phyloP scores from a whole-genome alignment of 2,329 filamentous ascomycete species.

The Trichothecium sympodiale region DNA sequence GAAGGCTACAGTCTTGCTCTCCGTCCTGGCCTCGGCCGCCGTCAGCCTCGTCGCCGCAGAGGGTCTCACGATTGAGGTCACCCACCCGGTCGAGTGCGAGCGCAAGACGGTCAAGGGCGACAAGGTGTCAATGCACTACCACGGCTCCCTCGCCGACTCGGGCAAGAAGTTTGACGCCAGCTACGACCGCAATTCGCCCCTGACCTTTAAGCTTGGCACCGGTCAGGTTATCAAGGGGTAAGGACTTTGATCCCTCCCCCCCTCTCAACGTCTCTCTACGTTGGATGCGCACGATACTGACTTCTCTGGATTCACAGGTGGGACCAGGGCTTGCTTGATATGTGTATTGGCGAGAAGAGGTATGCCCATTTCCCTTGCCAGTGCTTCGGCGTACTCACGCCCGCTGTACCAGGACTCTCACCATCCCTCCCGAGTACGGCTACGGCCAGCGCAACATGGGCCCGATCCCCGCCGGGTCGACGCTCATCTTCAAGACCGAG shows the following conservation, averaged over 20 bases:
- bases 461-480: slow-evolving; percentile 73
- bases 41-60: slow-evolving; percentile 39
- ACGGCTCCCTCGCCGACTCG: slow-evolving; percentile 61
- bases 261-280: neutral
- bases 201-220: slow-evolving; percentile 67
- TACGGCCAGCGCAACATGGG: slow-evolving; percentile 71
- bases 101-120: slow-evolving; percentile 70
- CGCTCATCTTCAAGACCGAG: slow-evolving; percentile 86
- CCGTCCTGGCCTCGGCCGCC: slow-evolving; percentile 39
- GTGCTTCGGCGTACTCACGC: slow-evolving; percentile 5
- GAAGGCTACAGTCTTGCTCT: slow-evolving; percentile 37
- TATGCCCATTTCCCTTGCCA: slow-evolving; percentile 15
- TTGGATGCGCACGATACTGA: neutral
- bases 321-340: slow-evolving; percentile 81
- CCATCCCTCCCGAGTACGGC: slow-evolving; percentile 74
- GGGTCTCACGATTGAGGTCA: slow-evolving; percentile 69
- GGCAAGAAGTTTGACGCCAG: slow-evolving; percentile 76
- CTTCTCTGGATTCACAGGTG: slow-evolving; percentile 40
- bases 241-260: slow-evolving; percentile 13
- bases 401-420: slow-evolving; percentile 53
- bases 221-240: slow-evolving; percentile 85
- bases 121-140: slow-evolving; percentile 78
- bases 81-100: slow-evolving; percentile 62
- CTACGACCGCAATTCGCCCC: slow-evolving; percentile 66
- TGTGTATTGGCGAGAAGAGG: slow-evolving; percentile 93